phyloP scores from a whole-genome alignment of 345 rosid species.

The Eucalyptus erythrocorys region DNA sequence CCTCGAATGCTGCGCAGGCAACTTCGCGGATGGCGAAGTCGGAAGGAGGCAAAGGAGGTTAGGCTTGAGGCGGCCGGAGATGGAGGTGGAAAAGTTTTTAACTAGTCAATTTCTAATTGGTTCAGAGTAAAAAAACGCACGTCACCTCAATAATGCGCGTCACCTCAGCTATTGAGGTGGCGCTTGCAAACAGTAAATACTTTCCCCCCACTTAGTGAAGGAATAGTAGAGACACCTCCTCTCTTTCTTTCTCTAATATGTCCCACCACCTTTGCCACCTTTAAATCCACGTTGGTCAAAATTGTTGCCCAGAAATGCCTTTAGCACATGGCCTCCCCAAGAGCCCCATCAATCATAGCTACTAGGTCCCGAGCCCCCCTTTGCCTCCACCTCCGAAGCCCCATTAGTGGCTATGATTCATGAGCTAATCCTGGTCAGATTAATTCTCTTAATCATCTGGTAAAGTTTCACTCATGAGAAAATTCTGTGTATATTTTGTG shows the following conservation, averaged over 20 bases:
- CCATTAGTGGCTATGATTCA: neutral
- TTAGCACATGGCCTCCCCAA: neutral
- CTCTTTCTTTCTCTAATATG: neutral
- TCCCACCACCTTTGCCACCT: neutral
- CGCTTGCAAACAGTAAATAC: neutral
- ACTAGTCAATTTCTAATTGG: neutral
- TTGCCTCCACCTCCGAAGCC: neutral
- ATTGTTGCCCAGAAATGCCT: neutral
- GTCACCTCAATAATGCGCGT: no score
- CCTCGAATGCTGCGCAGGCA: no score
- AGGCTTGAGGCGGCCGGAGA: neutral
- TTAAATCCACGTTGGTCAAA: neutral
- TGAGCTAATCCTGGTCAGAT: rapidly evolving
- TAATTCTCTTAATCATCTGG: neutral
- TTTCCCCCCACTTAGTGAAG: neutral
- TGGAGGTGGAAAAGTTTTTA: neutral
- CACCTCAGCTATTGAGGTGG: neutral
- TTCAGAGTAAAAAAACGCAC: no score
- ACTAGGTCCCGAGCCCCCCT: neutral
- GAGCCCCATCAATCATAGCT: neutral
- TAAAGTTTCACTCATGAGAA: neutral
- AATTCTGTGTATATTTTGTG: no score
- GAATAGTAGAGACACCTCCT: neutral
- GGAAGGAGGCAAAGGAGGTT: neutral
- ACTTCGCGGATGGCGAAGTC: neutral